Conservation (phyloP, 208 protist species). For the Zelonia costaricensis region DNA sequence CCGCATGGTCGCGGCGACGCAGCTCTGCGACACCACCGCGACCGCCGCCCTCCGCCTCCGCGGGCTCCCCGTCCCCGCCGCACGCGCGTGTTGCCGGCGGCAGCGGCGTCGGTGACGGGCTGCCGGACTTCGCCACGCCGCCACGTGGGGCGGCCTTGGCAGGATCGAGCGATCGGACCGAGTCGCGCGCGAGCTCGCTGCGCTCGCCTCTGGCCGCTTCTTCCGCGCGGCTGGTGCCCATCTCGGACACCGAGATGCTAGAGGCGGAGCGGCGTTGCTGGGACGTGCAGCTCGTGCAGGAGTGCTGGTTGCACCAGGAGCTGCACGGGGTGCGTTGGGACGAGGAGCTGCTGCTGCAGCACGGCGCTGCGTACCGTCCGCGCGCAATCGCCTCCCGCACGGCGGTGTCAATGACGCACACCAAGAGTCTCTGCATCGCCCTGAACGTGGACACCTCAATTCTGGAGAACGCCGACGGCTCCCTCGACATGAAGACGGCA, state of each 20-base stretch:
- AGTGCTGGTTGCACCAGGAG: constrained; percentile 67
- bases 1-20: no score
- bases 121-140: no score
- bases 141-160: no score
- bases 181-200: no score
- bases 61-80: no score
- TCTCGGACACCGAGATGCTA: constrained; percentile 59
- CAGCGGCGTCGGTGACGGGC: no score
- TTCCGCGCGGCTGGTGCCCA: constrained; percentile 26
- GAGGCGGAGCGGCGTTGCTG: constrained; percentile 57
- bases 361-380: constrained; percentile 61
- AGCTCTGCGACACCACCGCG: no score
- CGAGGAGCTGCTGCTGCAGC: constrained; percentile 40
- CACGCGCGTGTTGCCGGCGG: no score
- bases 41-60: no score
- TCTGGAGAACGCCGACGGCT: constrained; percentile 44
- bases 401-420: constrained; percentile 50
- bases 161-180: no score
- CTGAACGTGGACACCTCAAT: constrained; percentile 66
- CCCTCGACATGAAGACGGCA: constrained; percentile 22
- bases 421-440: constrained; percentile 60
- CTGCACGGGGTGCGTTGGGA: constrained; percentile 64
- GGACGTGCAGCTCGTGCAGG: constrained; percentile 49
- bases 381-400: constrained; percentile 63
- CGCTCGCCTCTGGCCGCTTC: no score